Percentiles rank a stretch among this genome's conserved stretches.
phyloP scores from a whole-genome alignment of 78 protist genomes.

The Dictyostelium intermedium region DNA sequence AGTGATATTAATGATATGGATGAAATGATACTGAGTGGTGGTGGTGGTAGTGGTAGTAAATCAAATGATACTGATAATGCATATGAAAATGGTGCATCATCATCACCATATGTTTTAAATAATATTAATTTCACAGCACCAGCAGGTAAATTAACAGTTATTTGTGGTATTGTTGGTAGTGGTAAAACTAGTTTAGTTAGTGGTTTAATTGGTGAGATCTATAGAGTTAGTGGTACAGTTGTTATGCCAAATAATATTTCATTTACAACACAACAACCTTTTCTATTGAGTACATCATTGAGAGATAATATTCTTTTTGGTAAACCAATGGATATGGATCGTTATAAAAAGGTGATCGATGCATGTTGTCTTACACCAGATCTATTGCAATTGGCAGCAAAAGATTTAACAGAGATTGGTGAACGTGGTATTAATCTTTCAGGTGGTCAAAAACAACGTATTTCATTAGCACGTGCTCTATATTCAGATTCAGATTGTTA shows the following conservation, averaged over 20 bases:
- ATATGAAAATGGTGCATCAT: background rate
- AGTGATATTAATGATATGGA: background rate
- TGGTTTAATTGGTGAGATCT: constrained; percentile 69
- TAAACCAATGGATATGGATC: constrained; percentile 54
- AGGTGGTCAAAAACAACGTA: constrained; percentile 98
- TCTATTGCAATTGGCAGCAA: constrained; percentile 74
- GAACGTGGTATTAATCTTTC: constrained; percentile 96
- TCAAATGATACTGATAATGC: background rate
- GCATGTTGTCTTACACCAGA: constrained; percentile 89
- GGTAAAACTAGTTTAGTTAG: constrained; percentile 92
- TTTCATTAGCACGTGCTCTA: constrained; percentile 93
- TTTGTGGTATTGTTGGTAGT: constrained; percentile 90
- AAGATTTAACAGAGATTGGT: constrained; percentile 97
- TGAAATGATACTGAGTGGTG: background rate
- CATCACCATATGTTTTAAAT: background rate
- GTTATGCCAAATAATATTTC: constrained; percentile 1
- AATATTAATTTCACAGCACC: constrained; percentile 49
- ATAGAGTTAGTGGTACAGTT: constrained; percentile 13
- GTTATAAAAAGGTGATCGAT: constrained; percentile 77
- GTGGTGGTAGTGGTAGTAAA: background rate
- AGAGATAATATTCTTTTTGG: constrained; percentile 97
- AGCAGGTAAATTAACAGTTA: constrained; percentile 63
- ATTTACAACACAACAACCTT: constrained; percentile 92
- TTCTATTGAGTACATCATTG: constrained; percentile 91
- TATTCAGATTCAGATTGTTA: constrained; percentile 85